These are phyloP conservation scores for Zalaria sp. DNA, from an alignment of 2,329 filamentous ascomycete genomes.

Conservation along the genomic window DNA sequence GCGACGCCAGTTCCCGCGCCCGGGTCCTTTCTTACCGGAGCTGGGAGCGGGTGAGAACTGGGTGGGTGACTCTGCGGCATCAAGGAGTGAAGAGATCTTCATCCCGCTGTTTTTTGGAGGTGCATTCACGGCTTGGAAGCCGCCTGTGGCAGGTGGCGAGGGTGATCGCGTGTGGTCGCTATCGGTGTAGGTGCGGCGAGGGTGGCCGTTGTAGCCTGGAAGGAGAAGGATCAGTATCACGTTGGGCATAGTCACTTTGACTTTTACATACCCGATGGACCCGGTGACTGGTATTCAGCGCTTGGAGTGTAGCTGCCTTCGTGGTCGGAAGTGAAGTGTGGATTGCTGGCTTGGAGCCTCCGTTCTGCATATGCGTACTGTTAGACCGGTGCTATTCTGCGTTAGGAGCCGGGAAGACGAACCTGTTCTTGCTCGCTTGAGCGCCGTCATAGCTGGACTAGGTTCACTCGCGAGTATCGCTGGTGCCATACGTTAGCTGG, in stretches of 20 bases:
- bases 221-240: not conserved
- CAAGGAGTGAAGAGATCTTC: conserved; percentile 34
- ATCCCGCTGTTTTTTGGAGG: conserved; percentile 27
- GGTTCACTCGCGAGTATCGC: conserved; percentile 62
- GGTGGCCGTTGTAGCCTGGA: not conserved
- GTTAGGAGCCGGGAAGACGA: conserved; percentile 17
- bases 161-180: conserved; percentile 34
- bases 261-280: no score
- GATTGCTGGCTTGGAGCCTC: no score
- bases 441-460: conserved; percentile 45
- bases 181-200: conserved; percentile 17
- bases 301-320: conserved; percentile 17
- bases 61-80: conserved; percentile 27
- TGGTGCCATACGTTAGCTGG: not conserved
- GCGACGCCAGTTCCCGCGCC: conserved; percentile 36
- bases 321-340: not conserved
- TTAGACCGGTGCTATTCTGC: no score
- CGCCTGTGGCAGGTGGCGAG: conserved; percentile 17
- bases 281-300: not conserved
- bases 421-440: conserved; percentile 33
- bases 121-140: conserved; percentile 23
- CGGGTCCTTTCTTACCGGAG: conserved; percentile 26
- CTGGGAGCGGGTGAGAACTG: conserved; percentile 14
- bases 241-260: not conserved
- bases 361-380: no score